These are phyloP conservation scores for Capsicum rhomboideum DNA, from an alignment of 257 asterid genomes.

Conservation along the genomic window DNA sequence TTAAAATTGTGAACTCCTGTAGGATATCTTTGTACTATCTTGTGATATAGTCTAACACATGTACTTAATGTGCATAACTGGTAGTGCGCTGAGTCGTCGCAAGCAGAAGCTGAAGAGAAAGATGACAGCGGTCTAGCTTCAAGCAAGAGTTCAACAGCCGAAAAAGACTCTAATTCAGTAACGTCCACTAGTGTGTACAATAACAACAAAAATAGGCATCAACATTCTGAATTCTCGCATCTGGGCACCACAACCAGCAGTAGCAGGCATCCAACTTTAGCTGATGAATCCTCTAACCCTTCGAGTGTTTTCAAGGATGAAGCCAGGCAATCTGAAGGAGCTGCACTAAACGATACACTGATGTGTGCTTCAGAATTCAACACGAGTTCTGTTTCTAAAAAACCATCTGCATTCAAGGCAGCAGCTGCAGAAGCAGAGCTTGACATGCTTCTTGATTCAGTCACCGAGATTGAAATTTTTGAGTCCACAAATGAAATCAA, in stretches of 20 bases:
- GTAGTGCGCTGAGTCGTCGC: conserved; percentile 37
- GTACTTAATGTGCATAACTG: not conserved
- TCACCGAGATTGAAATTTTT: conserved; percentile 24
- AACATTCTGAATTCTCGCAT: not conserved
- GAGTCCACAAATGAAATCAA: conserved; percentile 14
- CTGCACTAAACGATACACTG: not conserved
- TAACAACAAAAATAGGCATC: conserved; percentile 6
- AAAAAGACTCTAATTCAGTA: conserved; percentile 13
- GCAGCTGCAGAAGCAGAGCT: conserved; percentile 70
- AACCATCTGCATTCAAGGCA: conserved; percentile 32
- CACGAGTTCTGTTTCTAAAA: conserved; percentile 16
- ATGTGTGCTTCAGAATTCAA: conserved; percentile 6
- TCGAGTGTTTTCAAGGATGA: conserved; percentile 11
- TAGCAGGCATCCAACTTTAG: conserved; percentile 8
- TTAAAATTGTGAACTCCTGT: not conserved
- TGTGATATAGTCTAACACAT: not conserved
- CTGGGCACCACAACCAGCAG: not conserved
- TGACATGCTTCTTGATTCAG: conserved; percentile 71
- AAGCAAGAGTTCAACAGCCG: conserved; percentile 11
- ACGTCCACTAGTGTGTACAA: conserved; percentile 9
- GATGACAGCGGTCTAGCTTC: conserved; percentile 9
- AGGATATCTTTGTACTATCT: not conserved
- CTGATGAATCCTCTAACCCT: conserved; percentile 11
- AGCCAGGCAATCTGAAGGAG: not conserved
- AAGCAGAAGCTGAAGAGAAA: conserved; percentile 14